Conservation (phyloP, 208 protist genomes). For the Porcisia hertigi region DNA sequence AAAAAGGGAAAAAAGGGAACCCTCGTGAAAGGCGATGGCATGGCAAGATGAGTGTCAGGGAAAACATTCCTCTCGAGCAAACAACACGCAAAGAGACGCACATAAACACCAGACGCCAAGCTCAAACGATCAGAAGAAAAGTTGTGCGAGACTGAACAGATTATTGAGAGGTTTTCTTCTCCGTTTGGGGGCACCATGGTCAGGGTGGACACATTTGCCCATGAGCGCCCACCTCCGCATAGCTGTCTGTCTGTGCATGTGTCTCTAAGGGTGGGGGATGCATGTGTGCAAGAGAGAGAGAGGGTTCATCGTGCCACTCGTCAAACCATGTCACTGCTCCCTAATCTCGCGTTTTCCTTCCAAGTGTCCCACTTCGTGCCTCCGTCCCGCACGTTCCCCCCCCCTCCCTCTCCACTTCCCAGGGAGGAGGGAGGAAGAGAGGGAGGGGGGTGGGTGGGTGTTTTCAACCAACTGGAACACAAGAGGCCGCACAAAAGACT, state of each 20-base stretch:
- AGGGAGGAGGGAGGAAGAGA: neutral
- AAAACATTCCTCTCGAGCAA: neutral
- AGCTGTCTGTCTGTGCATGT: neutral
- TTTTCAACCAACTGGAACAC: slow-evolving; percentile 6
- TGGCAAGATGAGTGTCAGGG: slow-evolving; percentile 12
- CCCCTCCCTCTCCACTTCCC: slow-evolving; percentile 8
- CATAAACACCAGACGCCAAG: slow-evolving; percentile 16
- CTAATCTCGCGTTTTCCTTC: neutral
- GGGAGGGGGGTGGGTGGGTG: too few species aligned
- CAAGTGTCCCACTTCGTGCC: neutral
- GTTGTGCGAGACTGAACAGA: neutral
- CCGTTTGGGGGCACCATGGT: neutral
- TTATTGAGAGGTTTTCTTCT: slow-evolving; percentile 7
- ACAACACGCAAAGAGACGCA: neutral
- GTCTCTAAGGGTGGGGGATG: neutral
- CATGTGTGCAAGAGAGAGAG: neutral
- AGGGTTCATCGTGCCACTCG: neutral
- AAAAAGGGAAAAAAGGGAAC: slow-evolving; percentile 9
- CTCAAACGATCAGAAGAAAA: slow-evolving; percentile 11
- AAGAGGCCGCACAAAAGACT: neutral
- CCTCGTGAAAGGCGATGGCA: neutral
- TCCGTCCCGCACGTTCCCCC: neutral
- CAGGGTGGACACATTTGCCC: neutral
- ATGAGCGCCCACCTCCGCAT: neutral
- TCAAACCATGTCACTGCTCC: neutral